Evolutionary conservation across 2,329 filamentous ascomycete species (phyloP).

Genomic region (Pseudogymnoascus sp.): DNA sequence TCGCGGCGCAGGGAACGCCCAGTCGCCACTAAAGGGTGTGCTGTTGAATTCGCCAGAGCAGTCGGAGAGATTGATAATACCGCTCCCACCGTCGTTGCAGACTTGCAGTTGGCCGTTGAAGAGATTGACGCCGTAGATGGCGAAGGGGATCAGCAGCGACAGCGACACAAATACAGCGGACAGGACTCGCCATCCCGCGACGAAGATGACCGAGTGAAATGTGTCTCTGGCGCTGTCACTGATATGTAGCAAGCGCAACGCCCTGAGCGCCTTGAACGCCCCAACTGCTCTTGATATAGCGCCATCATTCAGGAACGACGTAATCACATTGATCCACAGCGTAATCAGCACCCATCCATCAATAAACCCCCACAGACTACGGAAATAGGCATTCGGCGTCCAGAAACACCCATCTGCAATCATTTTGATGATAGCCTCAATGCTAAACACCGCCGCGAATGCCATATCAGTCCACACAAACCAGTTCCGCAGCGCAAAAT

Average conservation of each 20-base stretch:
- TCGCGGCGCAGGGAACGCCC: constrained; percentile 76
- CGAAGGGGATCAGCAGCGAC: constrained; percentile 90
- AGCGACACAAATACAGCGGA: constrained; percentile 79
- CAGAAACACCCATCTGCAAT: constrained; percentile 93
- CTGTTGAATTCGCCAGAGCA: constrained; percentile 80
- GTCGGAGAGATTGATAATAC: constrained; percentile 53
- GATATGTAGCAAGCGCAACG: constrained; percentile 83
- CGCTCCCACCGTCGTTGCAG: constrained; percentile 66
- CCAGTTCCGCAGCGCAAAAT: constrained; percentile 66
- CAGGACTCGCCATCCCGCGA: constrained; percentile 89
- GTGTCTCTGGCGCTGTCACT: constrained; percentile 93
- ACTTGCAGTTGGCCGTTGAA: constrained; percentile 73
- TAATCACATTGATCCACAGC: constrained; percentile 88
- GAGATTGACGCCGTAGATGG: constrained; percentile 88
- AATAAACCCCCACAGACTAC: constrained; percentile 94
- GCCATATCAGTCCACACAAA: constrained; percentile 90
- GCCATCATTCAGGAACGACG: constrained; percentile 72
- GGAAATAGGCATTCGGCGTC: constrained; percentile 94
- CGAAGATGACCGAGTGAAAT: constrained; percentile 91
- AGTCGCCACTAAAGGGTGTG: constrained; percentile 63
- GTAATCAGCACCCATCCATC: constrained; percentile 87
- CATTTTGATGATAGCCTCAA: constrained; percentile 84
- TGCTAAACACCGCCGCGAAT: constrained; percentile 77
- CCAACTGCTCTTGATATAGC: constrained; percentile 84
- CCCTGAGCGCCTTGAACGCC: constrained; percentile 92